Evolutionary conservation across 192 early-diverging fungal genomes (phyloP), one percentile per base, ranked within the genome.

Genomic region (Coemansia sp.): DNA sequence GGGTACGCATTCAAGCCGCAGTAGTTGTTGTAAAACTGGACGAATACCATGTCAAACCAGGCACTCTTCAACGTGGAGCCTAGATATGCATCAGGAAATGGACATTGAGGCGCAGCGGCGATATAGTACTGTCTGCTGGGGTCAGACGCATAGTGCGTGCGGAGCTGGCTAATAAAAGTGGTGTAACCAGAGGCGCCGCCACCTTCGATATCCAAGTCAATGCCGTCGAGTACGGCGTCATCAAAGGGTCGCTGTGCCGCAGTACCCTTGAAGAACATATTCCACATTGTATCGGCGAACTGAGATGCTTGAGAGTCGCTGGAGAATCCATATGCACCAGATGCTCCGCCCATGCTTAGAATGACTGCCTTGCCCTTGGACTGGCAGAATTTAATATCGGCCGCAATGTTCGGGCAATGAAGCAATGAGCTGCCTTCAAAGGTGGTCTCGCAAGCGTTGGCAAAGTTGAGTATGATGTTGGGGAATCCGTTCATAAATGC

Each of bases 1-100:
- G 75, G 66, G 53, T 80, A 89, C 16, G 75, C 76, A 20, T 85
- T 80, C 36, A 88, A 74, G 12, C 87, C 86, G 66, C 89, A 90
- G 44, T 86, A 87, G 78, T 90, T 90, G 81, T 90, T 90, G 83
- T 91, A 91, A 73, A 90, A 91, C 70, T 91, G 90, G 24, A 90
- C 84, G 66, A 71, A 87, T 12, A 91, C 87, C 71, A 89, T 75
- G 76, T 91, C 90, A 65, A 91, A 88, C 87, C 87, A 88, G 1
- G 85, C 86, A 39, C 73, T 80, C 40, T 88, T 82, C 53, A 91
- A 70, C 0, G 87, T 82, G 12, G 83, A 81, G 11, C 81, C 82
- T 0, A 88, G 73, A 46, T 88, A 85, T 7, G 83, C 75, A 31
- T 90, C 89, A 2, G 74, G 68, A 58, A 78, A 89, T 9, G 75